Conservation (phyloP, 2,329 filamentous ascomycete species). For the Pseudogymnoascus sp. region DNA sequence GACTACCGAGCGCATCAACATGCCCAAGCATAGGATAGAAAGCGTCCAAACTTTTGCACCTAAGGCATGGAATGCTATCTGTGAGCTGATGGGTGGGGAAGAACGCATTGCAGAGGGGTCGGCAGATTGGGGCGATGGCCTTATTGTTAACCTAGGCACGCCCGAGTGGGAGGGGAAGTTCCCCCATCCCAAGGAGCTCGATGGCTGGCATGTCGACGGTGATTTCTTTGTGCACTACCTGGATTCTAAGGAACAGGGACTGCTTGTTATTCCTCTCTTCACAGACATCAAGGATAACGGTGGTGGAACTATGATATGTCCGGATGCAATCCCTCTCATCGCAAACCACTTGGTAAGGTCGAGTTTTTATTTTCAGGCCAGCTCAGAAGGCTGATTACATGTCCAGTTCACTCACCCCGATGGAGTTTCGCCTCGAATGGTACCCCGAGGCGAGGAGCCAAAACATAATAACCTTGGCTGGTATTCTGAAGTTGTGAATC, state of each 20-base stretch:
- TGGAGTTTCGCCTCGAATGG: constrained; percentile 59
- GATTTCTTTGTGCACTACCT: constrained; percentile 67
- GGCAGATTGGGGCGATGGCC: constrained; percentile 54
- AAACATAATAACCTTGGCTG: constrained; percentile 29
- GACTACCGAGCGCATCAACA: constrained; percentile 52
- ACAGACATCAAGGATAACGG: constrained; percentile 51
- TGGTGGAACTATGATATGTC: constrained; percentile 58
- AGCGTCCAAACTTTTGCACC: constrained; percentile 49
- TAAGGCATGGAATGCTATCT: constrained; percentile 57
- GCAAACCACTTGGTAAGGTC: constrained; percentile 42
- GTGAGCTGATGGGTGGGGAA: constrained; percentile 56
- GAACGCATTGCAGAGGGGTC: constrained; percentile 40
- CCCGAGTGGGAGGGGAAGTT: constrained; percentile 41
- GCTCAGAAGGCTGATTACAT: background rate
- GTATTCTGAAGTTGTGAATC: constrained; percentile 25
- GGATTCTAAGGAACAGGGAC: constrained; percentile 59
- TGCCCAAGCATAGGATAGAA: constrained; percentile 51
- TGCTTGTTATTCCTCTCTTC: constrained; percentile 61
- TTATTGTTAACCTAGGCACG: constrained; percentile 62
- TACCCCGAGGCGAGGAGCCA: constrained; percentile 39
- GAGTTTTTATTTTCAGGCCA: background rate
- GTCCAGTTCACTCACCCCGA: constrained; percentile 46
- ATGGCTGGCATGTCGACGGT: constrained; percentile 60
- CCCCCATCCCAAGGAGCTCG: constrained; percentile 42
- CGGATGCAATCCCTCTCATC: constrained; percentile 46